phyloP scores from a whole-genome alignment of 2,329 filamentous ascomycete genomes.

The Chaetomiaceae sp. region DNA sequence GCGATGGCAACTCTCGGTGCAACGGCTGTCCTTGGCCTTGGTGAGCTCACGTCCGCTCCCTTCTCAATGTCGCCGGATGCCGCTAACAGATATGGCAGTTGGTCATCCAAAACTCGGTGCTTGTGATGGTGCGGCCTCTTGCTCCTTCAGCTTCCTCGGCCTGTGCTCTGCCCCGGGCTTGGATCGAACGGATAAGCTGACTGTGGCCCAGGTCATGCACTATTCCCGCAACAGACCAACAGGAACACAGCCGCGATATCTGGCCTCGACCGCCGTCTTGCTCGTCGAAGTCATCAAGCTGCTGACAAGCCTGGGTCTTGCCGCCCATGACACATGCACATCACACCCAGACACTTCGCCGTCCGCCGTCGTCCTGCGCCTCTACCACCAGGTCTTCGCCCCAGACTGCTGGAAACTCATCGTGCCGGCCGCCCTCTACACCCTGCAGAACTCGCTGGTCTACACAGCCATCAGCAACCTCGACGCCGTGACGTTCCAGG shows the following conservation, averaged over 20 bases:
- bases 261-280: slow-evolving; percentile 63
- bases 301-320: slow-evolving; percentile 56
- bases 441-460: slow-evolving; percentile 28
- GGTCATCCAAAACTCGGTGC: slow-evolving; percentile 24
- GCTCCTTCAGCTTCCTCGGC: background rate
- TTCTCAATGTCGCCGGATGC: too few relatives aligned
- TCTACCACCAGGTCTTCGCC: slow-evolving; percentile 37
- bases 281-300: slow-evolving; percentile 64
- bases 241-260: slow-evolving; percentile 44
- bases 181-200: too few relatives aligned
- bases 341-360: slow-evolving; percentile 10
- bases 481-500: slow-evolving; percentile 28
- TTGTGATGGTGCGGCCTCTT: slow-evolving; percentile 19
- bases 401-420: slow-evolving; percentile 28
- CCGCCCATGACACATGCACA: slow-evolving; percentile 48
- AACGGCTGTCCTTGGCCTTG: slow-evolving; percentile 19
- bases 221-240: slow-evolving; percentile 21
- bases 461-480: slow-evolving; percentile 29
- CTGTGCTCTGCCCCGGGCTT: too few relatives aligned
- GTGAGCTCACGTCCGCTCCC: slow-evolving; percentile 2
- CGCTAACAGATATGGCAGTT: slow-evolving; percentile 12
- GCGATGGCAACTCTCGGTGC: slow-evolving; percentile 18
- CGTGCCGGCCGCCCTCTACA: slow-evolving; percentile 29
- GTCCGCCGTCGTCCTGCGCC: slow-evolving; percentile 21
- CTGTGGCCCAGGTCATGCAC: slow-evolving; percentile 20